phyloP scores from a whole-genome alignment of 495 filamentous ascomycete genomes.

The Haplographium delicatum region DNA sequence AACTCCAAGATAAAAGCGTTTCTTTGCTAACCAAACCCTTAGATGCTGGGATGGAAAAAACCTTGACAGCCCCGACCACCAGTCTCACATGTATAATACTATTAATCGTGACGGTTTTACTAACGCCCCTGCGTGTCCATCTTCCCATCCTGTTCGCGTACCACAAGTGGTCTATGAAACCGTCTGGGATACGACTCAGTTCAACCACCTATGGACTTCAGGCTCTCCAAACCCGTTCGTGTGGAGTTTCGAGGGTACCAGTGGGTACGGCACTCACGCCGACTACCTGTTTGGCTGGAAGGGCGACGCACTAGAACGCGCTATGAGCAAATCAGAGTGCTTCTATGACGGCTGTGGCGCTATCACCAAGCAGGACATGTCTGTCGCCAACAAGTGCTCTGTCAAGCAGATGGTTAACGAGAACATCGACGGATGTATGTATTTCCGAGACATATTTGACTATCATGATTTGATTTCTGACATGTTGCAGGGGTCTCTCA shows the following conservation, averaged over 20 bases:
- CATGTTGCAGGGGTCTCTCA: constrained; percentile 1
- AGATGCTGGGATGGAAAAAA: no score
- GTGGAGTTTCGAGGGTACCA: constrained; percentile 5
- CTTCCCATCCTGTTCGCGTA: constrained; percentile 6
- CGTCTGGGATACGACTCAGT: constrained; percentile 4
- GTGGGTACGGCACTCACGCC: constrained; percentile 6
- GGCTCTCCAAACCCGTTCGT: constrained; percentile 2
- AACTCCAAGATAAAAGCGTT: no score
- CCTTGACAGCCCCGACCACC: no score
- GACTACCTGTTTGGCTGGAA: constrained; percentile 11
- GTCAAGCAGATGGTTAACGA: constrained; percentile 2
- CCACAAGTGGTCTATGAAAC: constrained; percentile 7
- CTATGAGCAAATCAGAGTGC: constrained; percentile 7
- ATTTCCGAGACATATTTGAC: neutral
- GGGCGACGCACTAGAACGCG: constrained; percentile 1
- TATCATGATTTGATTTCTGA: neutral
- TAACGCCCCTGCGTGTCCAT: constrained; percentile 3
- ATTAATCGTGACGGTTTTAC: constrained; percentile 1
- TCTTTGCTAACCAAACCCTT: no score
- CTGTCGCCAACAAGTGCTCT: constrained; percentile 7
- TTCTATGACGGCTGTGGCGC: constrained; percentile 4
- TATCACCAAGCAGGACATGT: constrained; percentile 2
- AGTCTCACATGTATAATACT: no score
- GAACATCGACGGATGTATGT: constrained; percentile 10
- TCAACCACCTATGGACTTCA: constrained; percentile 1